Evolutionary conservation across 2,329 filamentous ascomycete species (phyloP), one percentile per base, ranked within the genome.

Genomic region (Arthroderma sp.): DNA sequence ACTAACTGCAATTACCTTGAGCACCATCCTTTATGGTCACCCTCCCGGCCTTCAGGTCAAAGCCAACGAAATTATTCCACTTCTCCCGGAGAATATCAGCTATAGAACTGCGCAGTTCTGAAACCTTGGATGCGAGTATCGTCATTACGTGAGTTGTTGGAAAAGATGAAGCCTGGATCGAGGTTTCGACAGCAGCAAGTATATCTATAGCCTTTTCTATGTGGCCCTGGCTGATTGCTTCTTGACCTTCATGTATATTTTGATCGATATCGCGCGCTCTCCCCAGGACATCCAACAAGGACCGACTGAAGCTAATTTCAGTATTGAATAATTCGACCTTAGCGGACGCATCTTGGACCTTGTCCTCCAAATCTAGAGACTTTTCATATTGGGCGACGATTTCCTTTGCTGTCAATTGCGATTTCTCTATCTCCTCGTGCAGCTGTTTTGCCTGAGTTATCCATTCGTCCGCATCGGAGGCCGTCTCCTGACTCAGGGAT

Each of bases 381-480:
- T 72, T 76, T 56, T 89, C 82, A 43, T 87, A 81, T 55, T 86
- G 77, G 38, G 80, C 75, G 4, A 89, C 75, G 47, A 96, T 93
- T 47, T 87, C 80, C 56, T 80, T 80, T 22, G 89, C 87, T 32
- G 87, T 80, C 10, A 77, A 74, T 55, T 85, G 81, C 27, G 86
- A 89, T 39, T 78, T 76, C 55, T 85, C 78, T 52, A 95, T 89
- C 58, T 95, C 89, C 49, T 81, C 76, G 61, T 94, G 85, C 5
- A 95, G 75, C 43, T 81, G 78, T 62, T 85, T 85, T 40, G 88
- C 86, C 61, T 91, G 85, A 42, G 73, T 68, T 46, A 93, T 84
- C 89, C 89, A 96, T 42, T 80, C 76, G 57, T 86, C 83, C 42
- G 94, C 82, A 56, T 93, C 83, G 34, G 80, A 76, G 46, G 81